These are phyloP conservation scores for Skeletonema menzelii DNA, from an alignment of 108 stramenopile genomes.

Conservation along the genomic window DNA sequence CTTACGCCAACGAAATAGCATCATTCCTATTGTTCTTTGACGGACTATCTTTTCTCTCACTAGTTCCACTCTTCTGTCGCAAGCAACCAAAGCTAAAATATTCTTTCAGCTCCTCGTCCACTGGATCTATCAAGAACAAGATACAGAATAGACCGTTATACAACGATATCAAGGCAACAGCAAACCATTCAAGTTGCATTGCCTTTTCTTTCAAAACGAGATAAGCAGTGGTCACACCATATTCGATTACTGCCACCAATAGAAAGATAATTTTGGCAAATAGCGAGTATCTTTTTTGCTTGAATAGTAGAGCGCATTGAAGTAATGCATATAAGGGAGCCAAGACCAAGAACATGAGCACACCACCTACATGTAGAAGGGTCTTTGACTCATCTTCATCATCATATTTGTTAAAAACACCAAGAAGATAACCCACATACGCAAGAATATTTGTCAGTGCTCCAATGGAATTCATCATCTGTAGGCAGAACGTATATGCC, in stretches of 20 bases:
- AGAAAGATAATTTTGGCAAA: neutral
- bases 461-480: neutral
- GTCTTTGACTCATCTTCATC: neutral
- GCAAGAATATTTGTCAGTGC: neutral
- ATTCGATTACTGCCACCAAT: neutral
- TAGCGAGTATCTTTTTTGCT: neutral
- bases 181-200: neutral
- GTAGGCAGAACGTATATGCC: neutral
- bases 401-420: neutral
- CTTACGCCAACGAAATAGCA: neutral
- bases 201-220: neutral
- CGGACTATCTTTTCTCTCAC: neutral
- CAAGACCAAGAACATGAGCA: neutral
- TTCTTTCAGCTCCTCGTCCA: neutral
- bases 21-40: neutral
- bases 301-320: conserved; percentile 5
- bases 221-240: neutral
- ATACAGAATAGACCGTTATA: neutral
- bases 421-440: neutral
- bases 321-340: neutral
- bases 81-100: neutral
- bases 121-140: neutral
- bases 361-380: neutral
- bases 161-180: neutral
- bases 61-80: neutral